Base-by-base conservation (phyloP, 2,329 filamentous ascomycete species). In the Trichoderma oligosporum region DNA sequence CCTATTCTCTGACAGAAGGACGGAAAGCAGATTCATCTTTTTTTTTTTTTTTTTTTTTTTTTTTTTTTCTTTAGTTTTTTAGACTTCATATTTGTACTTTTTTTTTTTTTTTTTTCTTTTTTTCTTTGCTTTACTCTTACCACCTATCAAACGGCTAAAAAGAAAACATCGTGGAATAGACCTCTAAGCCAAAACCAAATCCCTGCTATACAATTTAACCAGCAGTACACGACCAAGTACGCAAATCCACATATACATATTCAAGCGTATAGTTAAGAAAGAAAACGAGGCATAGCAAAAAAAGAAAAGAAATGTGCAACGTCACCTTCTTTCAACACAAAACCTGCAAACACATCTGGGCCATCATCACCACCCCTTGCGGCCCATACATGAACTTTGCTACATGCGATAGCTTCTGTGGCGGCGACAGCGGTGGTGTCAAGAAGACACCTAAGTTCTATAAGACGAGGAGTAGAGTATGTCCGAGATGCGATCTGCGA, bases 281-380 rank as follows among this genome's bases (percentile, higher is more conserved):
- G 3, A 14, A 16, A 18, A 38, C n/a, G 12, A 18, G 33, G 38
- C 8, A 53, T 3, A 5, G 22, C 4, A 24, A 41, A 8, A 54
- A 27, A 7, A 4, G 11, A 24, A 12, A 22, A 36, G 33, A 27
- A 22, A 82, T 82, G 80, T 82, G 80, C 66, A 62, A 64, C 16
- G 72, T 76, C n/a, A 74, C 70, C 24, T 76, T 78, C 67, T 80
- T 75, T 68, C 70, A 72, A 58, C 76, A 80, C 67, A 75, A 74
- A 48, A 63, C 62, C 58, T 83, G 81, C 74, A 70, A 71, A 9
- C 81, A 82, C 71, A 74, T 72, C 62, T 84, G 81, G 81, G 73
- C 78, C 39, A 65, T 74, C 59, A 73, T 83, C 63, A 68, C 67
- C 3, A 60, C 68, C 42, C 74, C 77, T 5, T 84, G 81, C 70